Base-by-base conservation (phyloP, 106 monocot genomes). In the Gastrodia elata region DNA sequence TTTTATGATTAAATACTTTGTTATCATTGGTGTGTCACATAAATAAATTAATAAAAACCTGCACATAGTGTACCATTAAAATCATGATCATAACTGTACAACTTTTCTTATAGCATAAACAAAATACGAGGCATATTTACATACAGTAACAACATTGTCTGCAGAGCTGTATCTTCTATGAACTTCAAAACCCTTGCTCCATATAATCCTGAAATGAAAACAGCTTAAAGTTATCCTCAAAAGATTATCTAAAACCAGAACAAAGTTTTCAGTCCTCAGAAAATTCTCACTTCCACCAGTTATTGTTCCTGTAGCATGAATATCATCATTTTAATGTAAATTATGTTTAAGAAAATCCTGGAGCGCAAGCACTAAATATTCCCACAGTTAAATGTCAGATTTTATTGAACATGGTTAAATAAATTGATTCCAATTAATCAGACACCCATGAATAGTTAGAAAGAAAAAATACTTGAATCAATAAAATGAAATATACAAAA, bases 181-280 rank as follows among this genome's bases (percentile, higher is more conserved):
- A 75, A 96, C 77, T 42, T 82, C 70, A 25, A 82, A 84, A 35
- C 92, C 95, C 25, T 73, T 81, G 80, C 92, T 96, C 95, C 95
- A 96, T 75, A 86, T 89, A 46, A 96, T 85, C 81, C 94, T 95
- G 73, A 7, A 56, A 30, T 25, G 38, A 67, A 74, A 42, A 25
- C 32, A 72, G 15, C 32, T 48, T 48, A 8, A 33, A 71, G 15
- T 22, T 52, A 18, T 52, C 22, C 22, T 5, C 6, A 52, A 22
- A 3, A n/a, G 13, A 43, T 28, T 14, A 42, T 8, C 38, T 67
- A 67, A 38, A 37, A 37, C 35, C 13, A 10, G 10, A 15, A 67
- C 37, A 67, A 67, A 67, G 34, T n/a, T 67, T 35, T 20, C 0
- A 0, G n/a, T 15, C n/a, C 6, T 67, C 37, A 35, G 0, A 38